phyloP scores from a whole-genome alignment of 441 rosid species.

The Jatropha podagrica region DNA sequence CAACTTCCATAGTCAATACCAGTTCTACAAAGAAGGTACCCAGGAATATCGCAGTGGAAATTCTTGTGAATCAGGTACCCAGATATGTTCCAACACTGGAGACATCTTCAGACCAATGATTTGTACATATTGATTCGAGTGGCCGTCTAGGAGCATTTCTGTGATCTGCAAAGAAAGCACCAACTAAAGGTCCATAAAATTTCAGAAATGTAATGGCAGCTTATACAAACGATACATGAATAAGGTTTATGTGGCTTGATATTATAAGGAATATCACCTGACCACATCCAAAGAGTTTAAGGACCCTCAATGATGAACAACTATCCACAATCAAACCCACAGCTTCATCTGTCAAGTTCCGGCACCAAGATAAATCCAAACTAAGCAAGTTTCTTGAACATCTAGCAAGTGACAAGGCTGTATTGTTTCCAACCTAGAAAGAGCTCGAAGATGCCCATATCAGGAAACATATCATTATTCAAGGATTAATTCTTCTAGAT shows the following conservation, averaged over 20 bases:
- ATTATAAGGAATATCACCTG: conserved; percentile 50
- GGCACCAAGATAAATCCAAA: conserved; percentile 86
- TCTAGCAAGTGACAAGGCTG: conserved; percentile 69
- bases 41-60: conserved; percentile 33
- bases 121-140: conserved; percentile 38
- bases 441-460: conserved; percentile 9
- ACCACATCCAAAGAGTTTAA: conserved; percentile 84
- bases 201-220: not conserved
- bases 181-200: not conserved
- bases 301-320: conserved; percentile 62
- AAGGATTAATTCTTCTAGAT: not conserved
- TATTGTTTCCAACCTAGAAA: conserved; percentile 61
- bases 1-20: not conserved
- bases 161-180: conserved; percentile 38
- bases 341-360: conserved; percentile 62
- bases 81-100: conserved; percentile 26
- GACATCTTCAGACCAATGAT: conserved; percentile 46
- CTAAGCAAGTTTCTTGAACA: conserved; percentile 44
- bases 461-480: not conserved
- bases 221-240: not conserved
- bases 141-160: conserved; percentile 33
- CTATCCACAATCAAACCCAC: conserved; percentile 82
- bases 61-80: conserved; percentile 25
- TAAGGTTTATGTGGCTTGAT: not conserved
- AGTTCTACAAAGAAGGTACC: conserved; percentile 5